phyloP scores from a whole-genome alignment of 2,329 filamentous ascomycete species.

The Stemphylium vesicarium region DNA sequence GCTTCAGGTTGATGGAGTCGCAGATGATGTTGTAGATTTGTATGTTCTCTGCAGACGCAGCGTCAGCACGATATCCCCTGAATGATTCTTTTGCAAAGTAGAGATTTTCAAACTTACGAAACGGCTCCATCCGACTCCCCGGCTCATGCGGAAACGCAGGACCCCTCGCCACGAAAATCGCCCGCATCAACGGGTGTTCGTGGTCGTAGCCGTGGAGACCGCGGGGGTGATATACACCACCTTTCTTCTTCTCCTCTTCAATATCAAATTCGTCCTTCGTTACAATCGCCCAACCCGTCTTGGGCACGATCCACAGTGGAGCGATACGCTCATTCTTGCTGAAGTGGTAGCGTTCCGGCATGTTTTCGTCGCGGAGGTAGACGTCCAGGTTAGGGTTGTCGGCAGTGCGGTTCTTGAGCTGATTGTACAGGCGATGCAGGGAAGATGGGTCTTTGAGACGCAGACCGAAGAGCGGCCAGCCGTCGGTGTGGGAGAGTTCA shows the following conservation, averaged over 20 bases:
- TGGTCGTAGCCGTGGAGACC: conserved; percentile 96
- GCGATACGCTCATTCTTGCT: conserved; percentile 86
- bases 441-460: conserved; percentile 75
- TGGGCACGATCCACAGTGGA: conserved; percentile 91
- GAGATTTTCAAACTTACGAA: conserved; percentile 69
- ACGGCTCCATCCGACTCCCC: conserved; percentile 78
- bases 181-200: conserved; percentile 92
- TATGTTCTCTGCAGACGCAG: conserved; percentile 88
- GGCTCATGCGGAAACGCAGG: conserved; percentile 88
- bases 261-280: conserved; percentile 80
- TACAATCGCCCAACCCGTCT: conserved; percentile 91
- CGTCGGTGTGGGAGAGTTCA: conserved; percentile 83
- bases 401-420: conserved; percentile 60
- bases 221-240: conserved; percentile 74
- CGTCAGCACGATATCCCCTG: too few relatives aligned
- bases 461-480: conserved; percentile 91
- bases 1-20: conserved; percentile 77
- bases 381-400: conserved; percentile 78
- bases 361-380: conserved; percentile 83
- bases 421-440: conserved; percentile 70
- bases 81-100: not conserved
- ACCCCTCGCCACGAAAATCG: conserved; percentile 90
- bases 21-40: conserved; percentile 96
- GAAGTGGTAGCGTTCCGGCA: conserved; percentile 95
- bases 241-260: conserved; percentile 67